Evolutionary conservation across 73 alveolate species (phyloP).

Genomic region (Tetrahymena malaccensis): DNA sequence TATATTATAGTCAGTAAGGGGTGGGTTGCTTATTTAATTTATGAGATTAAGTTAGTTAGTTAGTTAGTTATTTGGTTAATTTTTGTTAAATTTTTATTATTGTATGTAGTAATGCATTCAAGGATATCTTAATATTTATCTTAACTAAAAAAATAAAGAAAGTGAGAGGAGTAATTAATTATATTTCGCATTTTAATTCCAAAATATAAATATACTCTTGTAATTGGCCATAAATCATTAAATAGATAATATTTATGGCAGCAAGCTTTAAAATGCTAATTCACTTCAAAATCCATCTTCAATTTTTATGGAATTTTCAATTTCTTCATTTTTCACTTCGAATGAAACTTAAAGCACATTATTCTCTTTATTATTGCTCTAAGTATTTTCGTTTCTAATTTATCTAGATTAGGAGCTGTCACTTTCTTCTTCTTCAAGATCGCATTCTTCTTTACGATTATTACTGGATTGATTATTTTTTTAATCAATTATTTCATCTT

Average conservation of each 20-base stretch:
- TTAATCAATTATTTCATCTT: background rate
- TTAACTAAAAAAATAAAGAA: background rate
- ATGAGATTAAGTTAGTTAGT: background rate
- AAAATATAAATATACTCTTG: background rate
- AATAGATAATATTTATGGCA: background rate
- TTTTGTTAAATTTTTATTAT: background rate
- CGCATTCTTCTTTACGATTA: background rate
- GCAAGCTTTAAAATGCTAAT: background rate
- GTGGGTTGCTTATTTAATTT: background rate
- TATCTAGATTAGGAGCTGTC: background rate
- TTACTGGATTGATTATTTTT: background rate
- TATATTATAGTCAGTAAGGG: background rate
- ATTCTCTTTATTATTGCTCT: background rate
- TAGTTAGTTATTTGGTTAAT: background rate
- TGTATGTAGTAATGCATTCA: background rate
- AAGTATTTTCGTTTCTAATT: background rate
- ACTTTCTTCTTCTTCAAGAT: background rate
- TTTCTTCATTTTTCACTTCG: background rate
- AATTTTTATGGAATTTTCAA: background rate
- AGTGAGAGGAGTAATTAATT: background rate
- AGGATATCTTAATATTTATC: background rate
- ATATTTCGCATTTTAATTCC: background rate
- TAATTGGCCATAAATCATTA: too few relatives aligned
- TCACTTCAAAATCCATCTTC: background rate
- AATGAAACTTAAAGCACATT: background rate